Evolutionary conservation across 2,329 filamentous ascomycete genomes (phyloP).

Genomic region (Clonostachys solani): DNA sequence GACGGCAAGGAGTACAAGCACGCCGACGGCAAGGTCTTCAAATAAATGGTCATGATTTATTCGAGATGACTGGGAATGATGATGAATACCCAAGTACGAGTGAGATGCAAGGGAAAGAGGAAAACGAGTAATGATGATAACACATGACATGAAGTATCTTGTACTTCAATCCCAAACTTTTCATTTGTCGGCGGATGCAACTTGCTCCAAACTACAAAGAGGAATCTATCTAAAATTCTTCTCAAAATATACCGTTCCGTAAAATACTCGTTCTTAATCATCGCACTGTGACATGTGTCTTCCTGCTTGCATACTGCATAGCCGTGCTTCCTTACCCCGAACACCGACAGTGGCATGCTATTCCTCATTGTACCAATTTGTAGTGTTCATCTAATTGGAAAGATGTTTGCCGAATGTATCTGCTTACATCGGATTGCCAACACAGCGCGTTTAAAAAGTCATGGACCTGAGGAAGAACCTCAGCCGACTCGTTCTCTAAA

Average conservation of each 20-base stretch:
- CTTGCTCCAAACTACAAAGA: neutral
- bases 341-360: too few species aligned
- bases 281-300: neutral
- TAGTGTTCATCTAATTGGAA: conserved; percentile 32
- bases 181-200: conserved; percentile 2
- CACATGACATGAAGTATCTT: conserved; percentile 6
- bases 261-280: neutral
- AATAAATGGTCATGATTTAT: conserved; percentile 57
- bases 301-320: neutral
- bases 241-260: neutral
- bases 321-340: too few species aligned
- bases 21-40: conserved; percentile 97
- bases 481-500: conserved; percentile 26
- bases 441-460: conserved; percentile 55
- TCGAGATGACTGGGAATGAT: conserved; percentile 17
- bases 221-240: neutral
- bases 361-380: too few species aligned
- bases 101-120: conserved; percentile 4
- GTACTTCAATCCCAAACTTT: conserved; percentile 2
- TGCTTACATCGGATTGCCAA: conserved; percentile 55
- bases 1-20: conserved; percentile 86
- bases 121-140: conserved; percentile 9
- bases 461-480: conserved; percentile 54
- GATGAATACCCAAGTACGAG: conserved; percentile 1
- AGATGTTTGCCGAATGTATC: conserved; percentile 48